These are phyloP conservation scores for Lactarius psammicola DNA, from an alignment of 768 basidiomycete genomes.

Conservation along the genomic window DNA sequence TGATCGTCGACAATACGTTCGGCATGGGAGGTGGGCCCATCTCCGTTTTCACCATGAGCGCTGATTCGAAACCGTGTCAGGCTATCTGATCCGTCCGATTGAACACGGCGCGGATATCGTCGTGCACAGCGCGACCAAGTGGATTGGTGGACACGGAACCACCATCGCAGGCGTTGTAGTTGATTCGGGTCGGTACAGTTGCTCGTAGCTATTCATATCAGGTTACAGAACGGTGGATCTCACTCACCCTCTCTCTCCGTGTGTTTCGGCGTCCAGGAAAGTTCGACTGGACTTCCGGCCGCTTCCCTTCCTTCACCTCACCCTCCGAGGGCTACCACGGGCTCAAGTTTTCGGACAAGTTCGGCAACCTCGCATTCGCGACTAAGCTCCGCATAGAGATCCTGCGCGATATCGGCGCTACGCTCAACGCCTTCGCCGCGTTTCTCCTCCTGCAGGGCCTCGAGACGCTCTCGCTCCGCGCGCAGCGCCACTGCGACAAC, in stretches of 20 bases:
- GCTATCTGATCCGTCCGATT: conserved; percentile 67
- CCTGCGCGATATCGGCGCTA: conserved; percentile 65
- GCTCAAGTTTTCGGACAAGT: conserved; percentile 60
- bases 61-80: conserved; percentile 20
- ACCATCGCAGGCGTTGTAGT: conserved; percentile 76
- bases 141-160: conserved; percentile 81
- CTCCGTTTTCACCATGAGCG: neutral
- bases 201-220: neutral
- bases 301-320: conserved; percentile 71
- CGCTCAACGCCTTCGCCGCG: conserved; percentile 67
- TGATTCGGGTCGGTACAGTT: conserved; percentile 54
- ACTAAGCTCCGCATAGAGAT: conserved; percentile 63
- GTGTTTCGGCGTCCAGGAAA: conserved; percentile 47
- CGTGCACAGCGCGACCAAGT: conserved; percentile 79
- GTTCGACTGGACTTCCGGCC: conserved; percentile 72
- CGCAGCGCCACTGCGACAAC: conserved; percentile 69
- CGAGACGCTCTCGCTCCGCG: conserved; percentile 72
- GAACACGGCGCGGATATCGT: conserved; percentile 77
- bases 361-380: conserved; percentile 62
- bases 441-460: conserved; percentile 78
- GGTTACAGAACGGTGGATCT: neutral
- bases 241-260: neutral
- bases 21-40: conserved; percentile 55
- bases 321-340: conserved; percentile 79
- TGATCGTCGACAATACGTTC: conserved; percentile 81